These are phyloP conservation scores for Myxozyma nipponensis DNA, from an alignment of 805 yeast genomes.

Conservation along the genomic window DNA sequence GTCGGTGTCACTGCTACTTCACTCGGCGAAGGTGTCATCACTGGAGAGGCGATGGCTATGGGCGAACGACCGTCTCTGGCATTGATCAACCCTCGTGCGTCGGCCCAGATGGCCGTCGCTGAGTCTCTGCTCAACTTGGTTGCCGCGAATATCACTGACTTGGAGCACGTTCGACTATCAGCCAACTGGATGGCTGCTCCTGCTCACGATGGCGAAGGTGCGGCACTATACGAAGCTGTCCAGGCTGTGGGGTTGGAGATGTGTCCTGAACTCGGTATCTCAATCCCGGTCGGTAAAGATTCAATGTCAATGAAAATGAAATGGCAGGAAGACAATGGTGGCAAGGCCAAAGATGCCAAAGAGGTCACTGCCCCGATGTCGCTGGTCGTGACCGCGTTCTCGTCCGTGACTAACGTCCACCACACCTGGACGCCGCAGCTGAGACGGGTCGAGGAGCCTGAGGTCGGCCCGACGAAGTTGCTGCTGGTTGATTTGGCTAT, in stretches of 20 bases:
- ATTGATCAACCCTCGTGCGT: slow-evolving; percentile 78
- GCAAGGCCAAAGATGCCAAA: slow-evolving; percentile 44
- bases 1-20: slow-evolving; percentile 95
- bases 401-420: slow-evolving; percentile 77
- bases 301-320: slow-evolving; percentile 98
- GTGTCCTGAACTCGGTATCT: slow-evolving; percentile 86
- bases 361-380: slow-evolving; percentile 96
- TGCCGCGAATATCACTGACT: slow-evolving; percentile 80
- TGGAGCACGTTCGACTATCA: slow-evolving; percentile 75
- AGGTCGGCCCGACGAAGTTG: slow-evolving; percentile 42
- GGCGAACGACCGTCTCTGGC: slow-evolving; percentile 95
- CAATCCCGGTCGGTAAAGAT: slow-evolving; percentile 98
- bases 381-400: slow-evolving; percentile 84
- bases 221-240: slow-evolving; percentile 92
- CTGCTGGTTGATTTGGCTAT: slow-evolving; percentile 77
- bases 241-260: slow-evolving; percentile 92
- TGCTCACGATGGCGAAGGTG: slow-evolving; percentile 89
- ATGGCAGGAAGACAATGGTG: slow-evolving; percentile 54
- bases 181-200: slow-evolving; percentile 99
- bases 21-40: slow-evolving; percentile 65
- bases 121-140: slow-evolving; percentile 83
- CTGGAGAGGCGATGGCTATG: slow-evolving; percentile 98
- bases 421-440: slow-evolving; percentile 93
- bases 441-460: slow-evolving; percentile 49
- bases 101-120: slow-evolving; percentile 93